Conservation (phyloP, 441 rosid species). For the Croton setiger region DNA sequence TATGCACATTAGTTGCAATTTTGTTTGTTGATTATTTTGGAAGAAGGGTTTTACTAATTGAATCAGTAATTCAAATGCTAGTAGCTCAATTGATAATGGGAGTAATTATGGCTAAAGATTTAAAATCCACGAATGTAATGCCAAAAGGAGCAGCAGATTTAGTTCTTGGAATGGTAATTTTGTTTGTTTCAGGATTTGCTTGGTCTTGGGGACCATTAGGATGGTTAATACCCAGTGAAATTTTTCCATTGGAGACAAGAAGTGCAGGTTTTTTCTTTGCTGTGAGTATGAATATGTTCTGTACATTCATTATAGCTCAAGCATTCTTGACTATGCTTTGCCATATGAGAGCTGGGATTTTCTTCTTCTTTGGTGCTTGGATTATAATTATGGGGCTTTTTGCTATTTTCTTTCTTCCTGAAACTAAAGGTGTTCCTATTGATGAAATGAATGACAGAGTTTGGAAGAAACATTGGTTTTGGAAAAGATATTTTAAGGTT, state of each 20-base stretch:
- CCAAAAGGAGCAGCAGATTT: conserved; percentile 10
- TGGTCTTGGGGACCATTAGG: conserved; percentile 89
- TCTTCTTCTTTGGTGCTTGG: conserved; percentile 55
- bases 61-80: conserved; percentile 43
- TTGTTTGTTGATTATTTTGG: conserved; percentile 42
- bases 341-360: conserved; percentile 37
- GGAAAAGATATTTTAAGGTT: conserved; percentile 42
- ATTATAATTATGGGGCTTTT: conserved; percentile 37
- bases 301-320: conserved; percentile 66
- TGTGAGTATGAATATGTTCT: conserved; percentile 60
- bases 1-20: conserved; percentile 36
- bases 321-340: conserved; percentile 64
- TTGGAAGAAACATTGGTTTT: conserved; percentile 61
- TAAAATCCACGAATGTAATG: conserved; percentile 38
- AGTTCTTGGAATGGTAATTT: conserved; percentile 40
- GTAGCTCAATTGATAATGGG: conserved; percentile 43
- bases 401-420: conserved; percentile 38
- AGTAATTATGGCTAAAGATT: conserved; percentile 22
- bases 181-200: conserved; percentile 57
- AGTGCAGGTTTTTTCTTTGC: conserved; percentile 57
- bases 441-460: conserved; percentile 55
- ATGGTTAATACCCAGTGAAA: conserved; percentile 70
- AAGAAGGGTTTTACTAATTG: conserved; percentile 38
- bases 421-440: conserved; percentile 62
- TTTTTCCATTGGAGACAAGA: conserved; percentile 52